Percentiles rank a stretch among this genome's conserved stretches.
These are phyloP conservation scores for Solanum lignicaule DNA, from an alignment of 257 asterid species.

Conservation along the genomic window DNA sequence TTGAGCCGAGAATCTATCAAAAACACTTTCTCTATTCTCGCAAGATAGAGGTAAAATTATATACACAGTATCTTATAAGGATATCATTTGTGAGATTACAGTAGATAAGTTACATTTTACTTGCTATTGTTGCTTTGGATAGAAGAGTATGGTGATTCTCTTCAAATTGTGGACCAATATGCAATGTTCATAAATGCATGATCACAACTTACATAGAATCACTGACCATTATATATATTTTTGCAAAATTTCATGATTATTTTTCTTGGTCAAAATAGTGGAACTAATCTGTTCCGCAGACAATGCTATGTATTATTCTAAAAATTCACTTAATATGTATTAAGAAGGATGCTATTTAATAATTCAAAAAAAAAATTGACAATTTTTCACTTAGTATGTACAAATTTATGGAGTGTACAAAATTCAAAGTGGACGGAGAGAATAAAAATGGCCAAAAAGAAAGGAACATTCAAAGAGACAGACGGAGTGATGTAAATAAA, in stretches of 20 bases:
- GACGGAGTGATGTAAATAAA: too few relatives aligned
- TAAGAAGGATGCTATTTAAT: too few relatives aligned
- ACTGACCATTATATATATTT: not conserved
- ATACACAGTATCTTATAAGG: not conserved
- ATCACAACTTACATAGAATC: not conserved
- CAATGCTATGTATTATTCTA: too few relatives aligned
- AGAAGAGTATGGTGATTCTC: not conserved
- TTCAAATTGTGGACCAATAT: not conserved
- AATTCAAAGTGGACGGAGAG: too few relatives aligned
- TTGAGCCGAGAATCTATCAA: not conserved
- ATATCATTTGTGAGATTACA: too few relatives aligned
- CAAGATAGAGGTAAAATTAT: accelerated
- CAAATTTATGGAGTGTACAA: not conserved
- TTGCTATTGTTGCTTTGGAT: too few relatives aligned
- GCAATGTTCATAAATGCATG: not conserved
- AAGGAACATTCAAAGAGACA: too few relatives aligned
- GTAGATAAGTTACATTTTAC: too few relatives aligned
- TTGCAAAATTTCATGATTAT: too few relatives aligned
- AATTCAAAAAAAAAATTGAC: not conserved
- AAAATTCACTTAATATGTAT: too few relatives aligned
- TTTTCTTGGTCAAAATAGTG: too few relatives aligned
- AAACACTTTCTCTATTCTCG: accelerated
- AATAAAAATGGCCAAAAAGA: not conserved
- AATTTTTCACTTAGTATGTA: not conserved
- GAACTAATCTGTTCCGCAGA: too few relatives aligned